Conservation (phyloP, 139 green algal species). For the Chlorella sp. region DNA sequence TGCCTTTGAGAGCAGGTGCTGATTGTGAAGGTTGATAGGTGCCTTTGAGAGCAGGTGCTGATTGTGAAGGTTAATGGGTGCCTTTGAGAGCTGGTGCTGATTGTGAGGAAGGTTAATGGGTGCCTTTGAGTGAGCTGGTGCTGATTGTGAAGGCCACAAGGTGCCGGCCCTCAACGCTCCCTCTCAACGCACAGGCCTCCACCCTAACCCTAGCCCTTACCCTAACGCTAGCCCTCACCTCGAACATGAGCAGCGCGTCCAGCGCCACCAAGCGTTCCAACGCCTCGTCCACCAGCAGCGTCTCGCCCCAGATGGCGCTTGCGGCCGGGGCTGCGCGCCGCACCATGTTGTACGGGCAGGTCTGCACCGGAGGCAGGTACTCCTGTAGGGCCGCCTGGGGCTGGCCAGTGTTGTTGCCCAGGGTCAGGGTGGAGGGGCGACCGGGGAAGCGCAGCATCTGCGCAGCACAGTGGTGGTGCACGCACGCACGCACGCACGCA, state of each 20-base stretch:
- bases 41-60: too few relatives aligned
- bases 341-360: constrained; percentile 37
- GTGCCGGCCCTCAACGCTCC: too few relatives aligned
- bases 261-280: constrained; percentile 20
- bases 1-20: too few relatives aligned
- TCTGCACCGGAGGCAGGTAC: constrained; percentile 43
- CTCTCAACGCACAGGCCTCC: too few relatives aligned
- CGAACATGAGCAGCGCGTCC: constrained; percentile 41
- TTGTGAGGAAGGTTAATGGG: too few relatives aligned
- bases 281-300: constrained; percentile 34
- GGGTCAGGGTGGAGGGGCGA: constrained; percentile 22
- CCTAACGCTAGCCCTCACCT: constrained; percentile 11
- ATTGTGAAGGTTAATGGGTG: too few relatives aligned
- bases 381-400: constrained; percentile 12
- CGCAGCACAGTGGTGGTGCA: too few relatives aligned
- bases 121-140: too few relatives aligned
- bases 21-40: too few relatives aligned
- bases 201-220: too few relatives aligned
- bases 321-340: background rate
- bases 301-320: constrained; percentile 27
- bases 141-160: too few relatives aligned
- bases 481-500: background rate
- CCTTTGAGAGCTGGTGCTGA: too few relatives aligned
- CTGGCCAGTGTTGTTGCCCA: constrained; percentile 20
- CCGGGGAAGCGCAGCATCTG: constrained; percentile 40